These are phyloP conservation scores for Epichloe baconii DNA, from an alignment of 2,329 filamentous ascomycete species.

Conservation along the genomic window DNA sequence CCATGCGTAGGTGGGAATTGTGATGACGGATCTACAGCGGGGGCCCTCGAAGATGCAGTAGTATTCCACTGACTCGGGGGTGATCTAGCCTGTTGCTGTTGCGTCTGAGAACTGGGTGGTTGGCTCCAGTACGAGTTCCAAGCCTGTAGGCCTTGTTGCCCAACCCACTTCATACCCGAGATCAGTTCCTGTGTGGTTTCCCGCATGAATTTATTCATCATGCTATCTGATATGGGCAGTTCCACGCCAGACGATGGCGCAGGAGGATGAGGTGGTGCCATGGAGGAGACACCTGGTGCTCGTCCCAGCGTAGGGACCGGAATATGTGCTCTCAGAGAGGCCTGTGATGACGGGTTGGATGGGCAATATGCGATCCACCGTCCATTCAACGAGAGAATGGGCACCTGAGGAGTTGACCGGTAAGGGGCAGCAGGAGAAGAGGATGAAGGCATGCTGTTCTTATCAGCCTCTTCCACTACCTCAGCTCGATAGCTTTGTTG, in stretches of 20 bases:
- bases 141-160: slow-evolving; percentile 62
- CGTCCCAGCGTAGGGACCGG: slow-evolving; percentile 42
- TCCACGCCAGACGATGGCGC: slow-evolving; percentile 55
- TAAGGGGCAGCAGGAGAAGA: slow-evolving; percentile 13
- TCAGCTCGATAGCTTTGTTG: slow-evolving; percentile 46
- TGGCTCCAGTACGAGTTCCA: slow-evolving; percentile 74
- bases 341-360: slow-evolving; percentile 55
- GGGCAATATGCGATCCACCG: slow-evolving; percentile 71
- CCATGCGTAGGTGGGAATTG: slow-evolving; percentile 64
- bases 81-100: slow-evolving; percentile 32
- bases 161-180: slow-evolving; percentile 61
- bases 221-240: slow-evolving; percentile 55
- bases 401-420: slow-evolving; percentile 38
- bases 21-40: slow-evolving; percentile 29
- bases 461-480: slow-evolving; percentile 32
- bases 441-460: slow-evolving; percentile 19
- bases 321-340: slow-evolving; percentile 54
- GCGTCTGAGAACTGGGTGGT: slow-evolving; percentile 24
- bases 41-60: slow-evolving; percentile 23
- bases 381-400: slow-evolving; percentile 55
- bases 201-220: slow-evolving; percentile 65
- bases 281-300: slow-evolving; percentile 42
- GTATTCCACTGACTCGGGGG: slow-evolving; percentile 32
- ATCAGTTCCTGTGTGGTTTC: slow-evolving; percentile 70
- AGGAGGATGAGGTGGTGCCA: slow-evolving; percentile 58